These are phyloP conservation scores for Fusarium sp. DNA, from an alignment of 2,329 filamentous ascomycete species.

Conservation along the genomic window DNA sequence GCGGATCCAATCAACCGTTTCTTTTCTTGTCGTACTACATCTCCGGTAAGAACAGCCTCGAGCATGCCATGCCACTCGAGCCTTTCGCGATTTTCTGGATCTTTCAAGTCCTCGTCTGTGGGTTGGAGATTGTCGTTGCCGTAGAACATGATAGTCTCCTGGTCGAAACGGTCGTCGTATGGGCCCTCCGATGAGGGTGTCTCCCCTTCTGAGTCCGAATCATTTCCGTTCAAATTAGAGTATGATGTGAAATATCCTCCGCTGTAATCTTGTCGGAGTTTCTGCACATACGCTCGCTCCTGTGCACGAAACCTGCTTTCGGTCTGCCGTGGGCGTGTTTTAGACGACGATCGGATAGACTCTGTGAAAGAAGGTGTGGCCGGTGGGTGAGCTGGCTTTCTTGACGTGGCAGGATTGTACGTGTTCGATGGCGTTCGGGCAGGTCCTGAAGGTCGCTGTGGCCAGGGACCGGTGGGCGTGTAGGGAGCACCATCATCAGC, in stretches of 20 bases:
- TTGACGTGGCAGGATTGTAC: conserved; percentile 76
- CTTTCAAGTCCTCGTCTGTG: conserved; percentile 88
- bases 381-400: conserved; percentile 59
- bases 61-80: conserved; percentile 99
- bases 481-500: conserved; percentile 48
- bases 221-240: conserved; percentile 70
- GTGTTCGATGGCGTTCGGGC: conserved; percentile 82
- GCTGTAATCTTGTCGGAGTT: conserved; percentile 79
- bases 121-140: conserved; percentile 90
- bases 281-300: conserved; percentile 94
- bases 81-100: conserved; percentile 87
- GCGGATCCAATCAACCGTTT: conserved; percentile 87
- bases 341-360: conserved; percentile 63
- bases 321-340: conserved; percentile 62
- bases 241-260: conserved; percentile 80
- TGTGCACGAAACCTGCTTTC: conserved; percentile 67
- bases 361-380: conserved; percentile 58
- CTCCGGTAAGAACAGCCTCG: conserved; percentile 92
- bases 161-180: conserved; percentile 88
- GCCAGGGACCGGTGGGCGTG: conserved; percentile 55
- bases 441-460: conserved; percentile 75
- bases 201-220: conserved; percentile 91
- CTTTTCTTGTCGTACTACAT: conserved; percentile 98
- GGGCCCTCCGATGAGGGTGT: conserved; percentile 87
- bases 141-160: conserved; percentile 93